A percentile compares a stretch with the other conserved stretches of the same genome.
Conservation (phyloP, 2,329 filamentous ascomycete genomes). For the Zarea fungicola region DNA sequence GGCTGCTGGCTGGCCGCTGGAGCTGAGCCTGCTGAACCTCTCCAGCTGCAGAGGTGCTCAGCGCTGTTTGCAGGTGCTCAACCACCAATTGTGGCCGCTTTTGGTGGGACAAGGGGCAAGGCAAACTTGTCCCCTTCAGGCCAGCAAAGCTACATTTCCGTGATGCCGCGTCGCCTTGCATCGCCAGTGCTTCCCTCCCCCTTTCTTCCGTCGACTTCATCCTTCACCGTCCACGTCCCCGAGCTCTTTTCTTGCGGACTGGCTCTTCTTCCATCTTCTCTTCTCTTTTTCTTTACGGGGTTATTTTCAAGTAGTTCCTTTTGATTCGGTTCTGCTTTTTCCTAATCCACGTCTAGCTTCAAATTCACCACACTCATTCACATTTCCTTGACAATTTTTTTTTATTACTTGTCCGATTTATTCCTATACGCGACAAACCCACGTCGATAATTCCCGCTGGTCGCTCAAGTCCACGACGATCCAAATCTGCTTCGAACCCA, state of each 20-base stretch:
- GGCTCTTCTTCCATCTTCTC: conserved; percentile 15
- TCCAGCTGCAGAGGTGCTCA: neutral
- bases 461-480: no score
- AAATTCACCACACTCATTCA: conserved; percentile 21
- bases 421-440: conserved; percentile 2
- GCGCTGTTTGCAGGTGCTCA: conserved; percentile 8
- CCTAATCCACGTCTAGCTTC: conserved; percentile 6
- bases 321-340: conserved; percentile 5
- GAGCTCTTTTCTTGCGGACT: conserved; percentile 5
- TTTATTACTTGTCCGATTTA: neutral
- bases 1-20: no score
- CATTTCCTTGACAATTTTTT: neutral
- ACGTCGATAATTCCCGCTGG: neutral
- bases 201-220: conserved; percentile 11
- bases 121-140: conserved; percentile 23
- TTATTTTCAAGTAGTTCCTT: conserved; percentile 13
- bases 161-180: conserved; percentile 17
- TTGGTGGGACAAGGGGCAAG: conserved; percentile 4
- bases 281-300: conserved; percentile 9
- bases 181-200: conserved; percentile 15
- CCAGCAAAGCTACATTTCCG: conserved; percentile 36
- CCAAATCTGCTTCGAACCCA: neutral
- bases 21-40: no score
- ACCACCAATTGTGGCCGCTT: no score
- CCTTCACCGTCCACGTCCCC: conserved; percentile 7